Evolutionary conservation across 2,329 filamentous ascomycete genomes (phyloP), one percentile per base, ranked within the genome.

Genomic region (Berkeleyomyces basicola): DNA sequence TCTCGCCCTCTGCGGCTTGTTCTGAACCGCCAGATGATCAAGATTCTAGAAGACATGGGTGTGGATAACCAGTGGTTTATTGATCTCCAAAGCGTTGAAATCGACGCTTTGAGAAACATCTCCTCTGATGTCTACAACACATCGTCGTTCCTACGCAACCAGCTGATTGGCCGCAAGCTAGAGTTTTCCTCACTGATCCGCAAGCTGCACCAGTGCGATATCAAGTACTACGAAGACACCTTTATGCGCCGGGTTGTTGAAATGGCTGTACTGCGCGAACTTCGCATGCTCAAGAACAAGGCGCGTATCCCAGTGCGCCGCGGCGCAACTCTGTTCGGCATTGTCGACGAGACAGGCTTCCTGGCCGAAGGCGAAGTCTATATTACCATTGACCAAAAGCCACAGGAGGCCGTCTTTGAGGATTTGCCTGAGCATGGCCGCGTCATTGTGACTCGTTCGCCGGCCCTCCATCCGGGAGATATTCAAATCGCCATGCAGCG

Each of bases 401-500:
- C 63, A 10, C 37, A 33, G 10, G 42, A 58, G 3, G 44, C 4
- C 10, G 2, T 31, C 11, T 61, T 61, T 36, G 64, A 65, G 11
- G 40, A 47, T 5, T 58, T 51, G 2, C 60, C 60, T 7, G 40
- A 11, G 3, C 9, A 16, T 37, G 75, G 78, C 0, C 66, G 69
- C 0, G 73, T 90, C 4, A 72, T 90, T 0, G 78, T 95, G 33
- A 90, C 88, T 0, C 79, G 89, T n/a, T 88, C 86, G 0, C 90
- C 90, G 0, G 88, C 88, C 0, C 75, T 95, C 55, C 87, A 95
- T 68, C 87, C 88, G 0, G 90, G 90, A 0, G 90, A 95, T 68
- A 79, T 95, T 1, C 88, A 91, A 69, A 58, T 82, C 0, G 86
- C 80, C 0, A 71, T 70, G 2, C 86, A 86, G 7, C 77, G 84